phyloP scores from a whole-genome alignment of 2,329 filamentous ascomycete genomes.

The Ceratocystis variospora region DNA sequence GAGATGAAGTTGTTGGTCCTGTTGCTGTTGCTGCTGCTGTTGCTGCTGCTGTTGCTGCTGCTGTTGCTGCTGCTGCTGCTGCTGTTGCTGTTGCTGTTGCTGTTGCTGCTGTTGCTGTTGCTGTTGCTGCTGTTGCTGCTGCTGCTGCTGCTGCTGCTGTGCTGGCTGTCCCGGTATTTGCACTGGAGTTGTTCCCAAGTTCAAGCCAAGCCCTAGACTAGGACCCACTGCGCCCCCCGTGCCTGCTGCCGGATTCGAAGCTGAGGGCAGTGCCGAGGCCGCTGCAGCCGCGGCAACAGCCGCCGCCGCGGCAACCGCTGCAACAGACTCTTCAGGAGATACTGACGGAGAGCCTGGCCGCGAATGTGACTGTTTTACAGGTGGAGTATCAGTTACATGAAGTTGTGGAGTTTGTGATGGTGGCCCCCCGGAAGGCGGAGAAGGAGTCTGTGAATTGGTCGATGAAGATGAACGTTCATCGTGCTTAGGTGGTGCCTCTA shows the following conservation, averaged over 20 bases:
- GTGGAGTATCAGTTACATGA: slow-evolving; percentile 22
- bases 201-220: background rate
- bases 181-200: background rate
- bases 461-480: slow-evolving; percentile 21
- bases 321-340: background rate
- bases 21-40: background rate
- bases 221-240: background rate
- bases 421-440: slow-evolving; percentile 2
- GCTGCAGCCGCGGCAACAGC: background rate
- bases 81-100: background rate
- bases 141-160: background rate
- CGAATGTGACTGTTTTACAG: slow-evolving; percentile 11
- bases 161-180: background rate
- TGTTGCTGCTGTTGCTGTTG: background rate
- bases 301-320: background rate
- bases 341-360: background rate
- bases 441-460: slow-evolving; percentile 14
- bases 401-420: slow-evolving; percentile 13
- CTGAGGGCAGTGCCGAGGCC: background rate
- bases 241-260: background rate
- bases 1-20: background rate
- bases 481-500: slow-evolving; percentile 25
- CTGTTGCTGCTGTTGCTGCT: background rate
- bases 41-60: background rate
- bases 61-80: slow-evolving; percentile 6